Evolutionary conservation across 78 protist genomes (phyloP).

Genomic region (Paratrimastix pyriformis): DNA sequence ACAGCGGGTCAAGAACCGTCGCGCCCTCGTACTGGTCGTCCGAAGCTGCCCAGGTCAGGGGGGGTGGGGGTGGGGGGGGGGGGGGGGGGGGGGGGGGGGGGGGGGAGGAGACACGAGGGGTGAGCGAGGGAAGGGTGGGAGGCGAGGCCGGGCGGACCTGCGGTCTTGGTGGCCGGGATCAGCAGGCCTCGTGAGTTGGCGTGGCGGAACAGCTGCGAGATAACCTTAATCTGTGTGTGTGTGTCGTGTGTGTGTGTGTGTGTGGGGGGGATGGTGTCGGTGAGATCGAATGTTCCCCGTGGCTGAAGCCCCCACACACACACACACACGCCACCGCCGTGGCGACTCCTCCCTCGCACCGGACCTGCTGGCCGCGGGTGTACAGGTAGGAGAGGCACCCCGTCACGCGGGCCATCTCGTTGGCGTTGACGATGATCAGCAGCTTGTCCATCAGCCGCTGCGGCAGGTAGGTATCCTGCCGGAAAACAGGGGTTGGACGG

Average conservation of each 20-base stretch:
- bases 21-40: conserved; percentile 75
- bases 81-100: too few species aligned
- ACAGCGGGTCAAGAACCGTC: conserved; percentile 48
- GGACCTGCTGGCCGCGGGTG: conserved; percentile 93
- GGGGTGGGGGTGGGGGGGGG: too few species aligned
- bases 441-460: conserved; percentile 85
- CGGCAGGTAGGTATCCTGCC: conserved; percentile 95
- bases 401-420: conserved; percentile 99
- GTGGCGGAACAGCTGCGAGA: conserved; percentile 92
- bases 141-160: neutral
- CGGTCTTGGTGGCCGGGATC: conserved; percentile 53
- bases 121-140: neutral
- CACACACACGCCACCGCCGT: too few species aligned
- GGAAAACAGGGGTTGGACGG: too few species aligned
- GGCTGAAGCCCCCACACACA: too few species aligned
- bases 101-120: too few species aligned
- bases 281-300: too few species aligned
- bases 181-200: conserved; percentile 49
- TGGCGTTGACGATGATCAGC: conserved; percentile 82
- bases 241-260: too few species aligned
- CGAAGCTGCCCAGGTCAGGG: too few species aligned
- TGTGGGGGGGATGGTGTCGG: too few species aligned
- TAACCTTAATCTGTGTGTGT: conserved; percentile 46
- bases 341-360: too few species aligned
- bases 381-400: conserved; percentile 84